phyloP scores from a whole-genome alignment of 1,284 basidiomycete genomes.

The Inonotus hispidus region DNA sequence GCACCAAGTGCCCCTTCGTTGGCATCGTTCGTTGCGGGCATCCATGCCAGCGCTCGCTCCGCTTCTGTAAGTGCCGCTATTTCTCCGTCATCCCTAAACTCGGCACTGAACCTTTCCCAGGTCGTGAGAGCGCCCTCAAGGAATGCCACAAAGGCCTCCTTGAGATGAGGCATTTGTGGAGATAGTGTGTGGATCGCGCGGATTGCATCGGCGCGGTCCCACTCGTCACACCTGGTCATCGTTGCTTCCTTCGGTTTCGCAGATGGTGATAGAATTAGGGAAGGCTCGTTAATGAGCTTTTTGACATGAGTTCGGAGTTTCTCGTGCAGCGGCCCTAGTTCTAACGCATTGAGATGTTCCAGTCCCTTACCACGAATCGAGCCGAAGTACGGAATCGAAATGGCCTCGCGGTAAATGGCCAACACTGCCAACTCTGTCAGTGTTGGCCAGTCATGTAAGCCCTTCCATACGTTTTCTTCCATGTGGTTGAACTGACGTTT shows the following conservation, averaged over 20 bases:
- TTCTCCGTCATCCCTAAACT: neutral
- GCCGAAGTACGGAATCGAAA: constrained; percentile 11
- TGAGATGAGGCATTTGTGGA: neutral
- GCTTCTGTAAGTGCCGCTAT: neutral
- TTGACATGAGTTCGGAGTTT: constrained; percentile 5
- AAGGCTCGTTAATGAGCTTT: constrained; percentile 10
- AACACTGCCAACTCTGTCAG: constrained; percentile 17
- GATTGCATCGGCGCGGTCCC: neutral
- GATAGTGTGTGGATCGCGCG: neutral
- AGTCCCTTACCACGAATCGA: neutral
- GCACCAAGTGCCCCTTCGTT: constrained; percentile 4
- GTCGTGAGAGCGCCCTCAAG: neutral
- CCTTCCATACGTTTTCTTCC: constrained; percentile 14
- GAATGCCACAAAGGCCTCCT: neutral
- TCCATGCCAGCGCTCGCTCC: neutral
- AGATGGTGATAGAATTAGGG: neutral
- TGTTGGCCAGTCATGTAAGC: constrained; percentile 10
- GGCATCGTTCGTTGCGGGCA: constrained; percentile 9
- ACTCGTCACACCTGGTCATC: neutral
- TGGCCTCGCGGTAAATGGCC: constrained; percentile 8
- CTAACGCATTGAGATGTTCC: constrained; percentile 3
- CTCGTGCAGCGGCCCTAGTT: constrained; percentile 13
- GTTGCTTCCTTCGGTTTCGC: neutral
- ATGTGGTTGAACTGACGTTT: constrained; percentile 14
- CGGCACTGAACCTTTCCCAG: neutral